Evolutionary conservation across 2,329 filamentous ascomycete genomes (phyloP), one percentile per base, ranked within the genome.

Genomic region (Fonsecaea nubica): DNA sequence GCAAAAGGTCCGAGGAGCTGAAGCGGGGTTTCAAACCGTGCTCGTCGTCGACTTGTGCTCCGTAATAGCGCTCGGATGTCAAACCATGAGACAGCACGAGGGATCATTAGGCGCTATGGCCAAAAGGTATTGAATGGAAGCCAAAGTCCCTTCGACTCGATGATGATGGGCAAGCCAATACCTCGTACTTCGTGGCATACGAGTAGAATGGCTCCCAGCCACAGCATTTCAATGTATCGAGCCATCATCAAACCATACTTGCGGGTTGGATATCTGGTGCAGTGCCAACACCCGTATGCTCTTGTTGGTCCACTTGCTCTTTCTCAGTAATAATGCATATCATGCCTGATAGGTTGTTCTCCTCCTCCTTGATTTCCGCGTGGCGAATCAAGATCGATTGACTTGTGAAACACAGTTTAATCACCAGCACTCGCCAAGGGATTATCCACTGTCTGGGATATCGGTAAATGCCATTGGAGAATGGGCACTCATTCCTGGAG

Each of bases 361-460:
- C 21, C 45, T 38, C 45, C 9, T 50, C 45, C 45, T 30, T 13
- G 45, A 7, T 25, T 5, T 50, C 9, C 45, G 4, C 3, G 8
- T 4, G 45, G 10, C 21, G 21, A 50, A 50, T 50, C 45, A 50
- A 50, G 10, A 30, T 9, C 21, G 7, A 42, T 12, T 8, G 7
- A 42, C 32, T 36, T 45, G 32, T 59, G 57, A 36, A 59, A 50
- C n/a, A 40, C 42, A 15, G 36, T 32, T 13, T 50, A 13, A 59
- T 50, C 18, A 48, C 57, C 42, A 59, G 4, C 18, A 42, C 42
- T 50, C 40, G 33, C 50, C 42, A 33, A 59, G 42, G 36, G 56
- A 33, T 35, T 40, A 15, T 6, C 38, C 40, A 40, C 56, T 32
- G 15, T 15, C 38, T 40, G 38, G 32, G n/a, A 45, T 18, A 35